These are phyloP conservation scores for Phytophthora podocarpi DNA, from an alignment of 352 stramenopile genomes.

Conservation along the genomic window DNA sequence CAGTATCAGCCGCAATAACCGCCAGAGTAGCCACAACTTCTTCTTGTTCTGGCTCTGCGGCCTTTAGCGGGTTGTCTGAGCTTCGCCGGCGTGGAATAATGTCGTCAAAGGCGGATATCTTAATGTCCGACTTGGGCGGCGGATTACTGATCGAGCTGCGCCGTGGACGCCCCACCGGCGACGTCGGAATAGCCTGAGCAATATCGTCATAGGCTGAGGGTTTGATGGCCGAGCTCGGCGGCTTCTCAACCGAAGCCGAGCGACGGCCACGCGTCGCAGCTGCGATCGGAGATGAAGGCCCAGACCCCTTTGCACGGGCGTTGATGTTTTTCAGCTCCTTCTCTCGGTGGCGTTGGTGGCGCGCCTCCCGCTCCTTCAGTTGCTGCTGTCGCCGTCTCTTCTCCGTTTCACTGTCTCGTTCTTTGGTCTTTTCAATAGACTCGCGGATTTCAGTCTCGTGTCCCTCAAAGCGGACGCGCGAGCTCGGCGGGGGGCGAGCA, in stretches of 20 bases:
- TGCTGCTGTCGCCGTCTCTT: conserved; percentile 28
- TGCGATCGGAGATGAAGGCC: conserved; percentile 20
- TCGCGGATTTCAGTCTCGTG: conserved; percentile 20
- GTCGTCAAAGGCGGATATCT: conserved; percentile 50
- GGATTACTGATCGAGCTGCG: conserved; percentile 32
- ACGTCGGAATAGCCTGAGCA: conserved; percentile 34
- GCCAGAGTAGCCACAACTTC: background rate
- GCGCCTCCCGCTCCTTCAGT: conserved; percentile 1
- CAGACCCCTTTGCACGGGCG: conserved; percentile 10
- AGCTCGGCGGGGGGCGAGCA: conserved; percentile 35
- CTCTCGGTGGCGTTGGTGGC: too few species aligned
- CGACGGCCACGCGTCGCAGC: conserved; percentile 20
- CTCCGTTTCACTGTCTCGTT: conserved; percentile 17
- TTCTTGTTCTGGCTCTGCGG: background rate
- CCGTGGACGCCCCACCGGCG: conserved; percentile 46
- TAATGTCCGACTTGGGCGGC: conserved; percentile 58
- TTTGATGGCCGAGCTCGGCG: conserved; percentile 48
- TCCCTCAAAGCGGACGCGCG: conserved; percentile 44
- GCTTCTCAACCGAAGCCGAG: conserved; percentile 26
- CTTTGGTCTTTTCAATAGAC: conserved; percentile 11
- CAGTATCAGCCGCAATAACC: background rate
- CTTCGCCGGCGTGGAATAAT: conserved; percentile 30
- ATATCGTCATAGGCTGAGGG: conserved; percentile 23
- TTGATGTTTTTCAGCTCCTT: conserved; percentile 25
- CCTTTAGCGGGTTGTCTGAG: conserved; percentile 15